Evolutionary conservation across 1,139 yeast species (phyloP).

Genomic region (Scheffersomyces parashehatae): DNA sequence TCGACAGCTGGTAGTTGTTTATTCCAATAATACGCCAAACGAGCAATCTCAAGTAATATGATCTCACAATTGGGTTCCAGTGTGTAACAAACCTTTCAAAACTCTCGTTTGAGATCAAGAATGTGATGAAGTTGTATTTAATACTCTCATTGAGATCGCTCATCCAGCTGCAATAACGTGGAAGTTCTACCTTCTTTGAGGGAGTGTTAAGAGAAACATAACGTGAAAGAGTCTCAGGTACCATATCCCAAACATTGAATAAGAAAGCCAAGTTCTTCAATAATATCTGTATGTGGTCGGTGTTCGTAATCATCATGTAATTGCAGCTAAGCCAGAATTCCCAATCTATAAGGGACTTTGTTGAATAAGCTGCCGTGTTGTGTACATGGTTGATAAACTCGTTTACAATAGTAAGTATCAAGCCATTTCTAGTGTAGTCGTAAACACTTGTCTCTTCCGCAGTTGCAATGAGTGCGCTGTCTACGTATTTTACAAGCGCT

Average conservation of each 20-base stretch:
- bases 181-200: slow-evolving; percentile 2
- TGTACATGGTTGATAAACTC: slow-evolving; percentile 47
- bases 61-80: slow-evolving; percentile 77
- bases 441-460: slow-evolving; percentile 46
- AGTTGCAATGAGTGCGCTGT: slow-evolving; percentile 33
- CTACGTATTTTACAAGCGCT: slow-evolving; percentile 24
- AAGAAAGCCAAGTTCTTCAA: slow-evolving; percentile 64
- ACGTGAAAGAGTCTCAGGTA: slow-evolving; percentile 44
- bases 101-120: slow-evolving; percentile 50
- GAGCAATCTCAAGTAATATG: slow-evolving; percentile 64
- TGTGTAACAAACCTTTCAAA: slow-evolving; percentile 68
- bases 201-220: slow-evolving; percentile 1
- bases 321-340: slow-evolving; percentile 70
- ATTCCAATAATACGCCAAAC: slow-evolving; percentile 68
- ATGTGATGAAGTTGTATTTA: slow-evolving; percentile 49
- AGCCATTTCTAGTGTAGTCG: slow-evolving; percentile 46
- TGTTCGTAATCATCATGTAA: slow-evolving; percentile 54
- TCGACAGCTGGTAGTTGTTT: slow-evolving; percentile 41
- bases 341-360: slow-evolving; percentile 55
- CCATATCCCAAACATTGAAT: slow-evolving; percentile 72
- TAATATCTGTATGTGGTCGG: slow-evolving; percentile 64
- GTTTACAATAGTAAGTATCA: slow-evolving; percentile 44
- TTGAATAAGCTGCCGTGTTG: slow-evolving; percentile 11
- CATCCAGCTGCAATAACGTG: slow-evolving; percentile 30
- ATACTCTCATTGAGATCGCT: slow-evolving; percentile 36